Evolutionary conservation across 2,329 filamentous ascomycete genomes (phyloP), one percentile per base, ranked within the genome.

Genomic region (Hypoxylon sp.): DNA sequence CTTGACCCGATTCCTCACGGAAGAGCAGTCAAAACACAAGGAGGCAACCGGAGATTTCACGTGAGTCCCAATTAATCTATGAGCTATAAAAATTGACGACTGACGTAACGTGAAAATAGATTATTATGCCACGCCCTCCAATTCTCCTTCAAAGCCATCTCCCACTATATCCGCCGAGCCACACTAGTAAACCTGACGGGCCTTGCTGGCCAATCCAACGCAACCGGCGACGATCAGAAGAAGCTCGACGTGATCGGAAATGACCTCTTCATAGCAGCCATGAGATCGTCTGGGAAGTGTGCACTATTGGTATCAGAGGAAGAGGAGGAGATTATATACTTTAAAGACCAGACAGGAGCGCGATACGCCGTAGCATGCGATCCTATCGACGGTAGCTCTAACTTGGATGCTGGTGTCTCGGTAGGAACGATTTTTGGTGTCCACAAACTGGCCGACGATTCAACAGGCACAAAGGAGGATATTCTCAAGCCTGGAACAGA

Each of bases 191-290:
- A 97, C 86, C 89, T 99, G 69, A 97, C 94, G 58, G 96, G 96
- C 69, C 90, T 99, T 54, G 96, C 96, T 70, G 96, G 96, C 66
- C 96, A 95, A 68, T 93, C 94, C 73, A 99, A 99, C 84, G 93
- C 88, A 60, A 98, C 96, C 2, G 96, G 96, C 73, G 96, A 99
- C 82, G 96, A 98, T 81, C 96, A 99, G 82, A 99, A 99, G 90
- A 99, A 99, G 85, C 93, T 99, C 70, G 96, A 99, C 80, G 95
- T 99, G 67, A 98, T 99, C 79, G 95, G 95, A 81, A 98, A 99
- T 81, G 96, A 99, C 80, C 88, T 99, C 76, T 99, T 99, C 85
- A 93, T 99, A 78, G 91, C 93, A 69, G 93, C 95, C 71, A 98
- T 99, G 96, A 90, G 89, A 75, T 95, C 93, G 59, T 97, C 92